Evolutionary conservation across 2,329 filamentous ascomycete species (phyloP), one percentile per base, ranked within the genome.

Genomic region (Akanthomyces uredinophilus): DNA sequence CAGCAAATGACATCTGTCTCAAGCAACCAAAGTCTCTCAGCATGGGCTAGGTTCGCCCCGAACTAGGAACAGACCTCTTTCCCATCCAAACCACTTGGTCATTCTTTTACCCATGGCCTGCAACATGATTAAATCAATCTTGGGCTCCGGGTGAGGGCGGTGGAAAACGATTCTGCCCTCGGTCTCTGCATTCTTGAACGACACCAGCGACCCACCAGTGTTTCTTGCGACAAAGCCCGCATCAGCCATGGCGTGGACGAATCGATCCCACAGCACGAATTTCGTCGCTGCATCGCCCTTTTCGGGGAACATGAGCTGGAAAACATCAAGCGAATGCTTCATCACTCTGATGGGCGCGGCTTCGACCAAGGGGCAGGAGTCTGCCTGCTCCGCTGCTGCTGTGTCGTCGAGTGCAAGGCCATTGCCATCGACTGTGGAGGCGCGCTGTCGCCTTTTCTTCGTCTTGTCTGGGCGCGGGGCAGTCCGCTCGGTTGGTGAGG

Each of bases 221-320:
- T 56, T 63, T 18, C 32, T 63, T 3, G 44, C 64, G 13, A 46
- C 22, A 50, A 57, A 62, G 32, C 59, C 55, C 2, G 59, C 62
- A 39, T 65, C 62, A 16, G 53, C 56, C 59, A 64, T 64, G 49
- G 64, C 62, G 11, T 53, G 43, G 5, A 62, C 44, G 18, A 64
- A 62, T 11, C 37, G 56, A 29, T 64, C 62, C 63, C 53, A 65
- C 18, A 29, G 6, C 1, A 65, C 24, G 8, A 61, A 52, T 8
- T 55, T 57, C 5, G 43, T 57, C 16, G 43, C n/a, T 4, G 43
- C 10, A 5, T 20, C 8, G 16, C 35, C 43, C 5, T 37, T 24
- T 4, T 60, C 49, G 5, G 54, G 54, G 29, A 64, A 62, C 35
- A 62, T 62, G 18, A 62, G 37, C n/a, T 39, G 50, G 53, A 65